Evolutionary conservation across 2,329 filamentous ascomycete species (phyloP).

Genomic region (Sporothrix humicola): DNA sequence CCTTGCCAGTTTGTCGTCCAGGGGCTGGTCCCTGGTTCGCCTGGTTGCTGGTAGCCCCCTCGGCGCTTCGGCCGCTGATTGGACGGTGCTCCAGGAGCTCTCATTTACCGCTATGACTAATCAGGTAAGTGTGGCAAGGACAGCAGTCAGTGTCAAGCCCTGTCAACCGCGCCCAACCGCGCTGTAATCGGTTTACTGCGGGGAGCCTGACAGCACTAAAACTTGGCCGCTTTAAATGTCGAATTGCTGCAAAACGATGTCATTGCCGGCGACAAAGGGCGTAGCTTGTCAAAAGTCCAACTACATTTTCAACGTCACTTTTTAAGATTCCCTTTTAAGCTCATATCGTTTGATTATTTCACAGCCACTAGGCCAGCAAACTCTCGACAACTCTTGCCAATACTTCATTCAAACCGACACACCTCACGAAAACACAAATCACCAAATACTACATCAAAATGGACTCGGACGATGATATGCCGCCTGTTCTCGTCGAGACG

Average conservation of each 20-base stretch:
- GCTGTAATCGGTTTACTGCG: slow-evolving; percentile 1
- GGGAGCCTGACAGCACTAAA: not conserved
- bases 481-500: slow-evolving; percentile 66
- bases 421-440: not conserved
- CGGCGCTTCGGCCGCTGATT: slow-evolving; percentile 26
- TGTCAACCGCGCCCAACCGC: not conserved
- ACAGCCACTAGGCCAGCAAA: too few species aligned
- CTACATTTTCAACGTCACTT: not conserved
- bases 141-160: not conserved
- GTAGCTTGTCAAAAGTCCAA: slow-evolving; percentile 23
- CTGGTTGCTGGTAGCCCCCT: slow-evolving; percentile 14
- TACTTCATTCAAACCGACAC: not conserved
- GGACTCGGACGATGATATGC: slow-evolving; percentile 65
- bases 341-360: too few species aligned
- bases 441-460: slow-evolving; percentile 47
- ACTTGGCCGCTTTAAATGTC: not conserved
- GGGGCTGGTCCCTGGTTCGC: slow-evolving; percentile 18
- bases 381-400: too few species aligned
- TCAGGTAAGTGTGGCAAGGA: slow-evolving; percentile 6
- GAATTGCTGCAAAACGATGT: slow-evolving; percentile 14
- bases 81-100: slow-evolving; percentile 22
- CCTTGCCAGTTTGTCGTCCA: slow-evolving; percentile 23
- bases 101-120: slow-evolving; percentile 29
- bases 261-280: slow-evolving; percentile 26
- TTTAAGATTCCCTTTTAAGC: not conserved